phyloP scores from a whole-genome alignment of 345 rosid genomes.

The Psidium guajava region DNA sequence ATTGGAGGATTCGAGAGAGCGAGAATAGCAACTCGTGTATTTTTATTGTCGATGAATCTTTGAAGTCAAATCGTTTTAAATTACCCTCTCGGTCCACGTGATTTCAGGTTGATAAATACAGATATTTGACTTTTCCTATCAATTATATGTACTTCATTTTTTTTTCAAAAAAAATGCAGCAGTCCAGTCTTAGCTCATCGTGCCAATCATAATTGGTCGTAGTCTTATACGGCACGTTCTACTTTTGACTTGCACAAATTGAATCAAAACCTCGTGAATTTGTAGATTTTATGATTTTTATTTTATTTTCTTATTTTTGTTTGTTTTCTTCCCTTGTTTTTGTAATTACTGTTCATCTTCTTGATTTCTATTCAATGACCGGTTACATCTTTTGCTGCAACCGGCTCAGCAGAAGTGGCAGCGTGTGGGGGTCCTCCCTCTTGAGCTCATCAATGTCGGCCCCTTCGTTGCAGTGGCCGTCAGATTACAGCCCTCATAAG shows the following conservation, averaged over 20 bases:
- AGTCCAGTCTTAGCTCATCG: no score
- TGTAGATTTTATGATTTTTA: no score
- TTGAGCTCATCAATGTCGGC: no score
- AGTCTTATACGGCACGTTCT: rapidly evolving
- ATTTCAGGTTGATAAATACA: neutral
- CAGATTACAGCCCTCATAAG: no score
- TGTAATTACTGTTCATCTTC: neutral
- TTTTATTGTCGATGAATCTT: neutral
- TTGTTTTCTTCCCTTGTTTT: neutral
- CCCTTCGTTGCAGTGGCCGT: no score
- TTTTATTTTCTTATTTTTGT: no score
- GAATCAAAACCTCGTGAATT: neutral
- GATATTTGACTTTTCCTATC: neutral
- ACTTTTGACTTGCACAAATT: neutral
- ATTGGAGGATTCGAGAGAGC: neutral
- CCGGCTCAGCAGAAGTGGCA: no score
- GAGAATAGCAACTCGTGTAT: neutral
- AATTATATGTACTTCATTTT: no score
- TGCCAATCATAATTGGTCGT: rapidly evolving
- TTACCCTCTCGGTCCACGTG: neutral
- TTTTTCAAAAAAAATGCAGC: no score
- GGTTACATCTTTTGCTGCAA: neutral
- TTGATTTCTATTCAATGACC: no score
- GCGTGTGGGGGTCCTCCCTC: no score
- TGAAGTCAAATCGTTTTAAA: neutral